A percentile compares a stretch with the other conserved stretches of the same genome.
Evolutionary conservation across 164 flowering plant species (phyloP).

Genomic region (Vitis riparia): DNA sequence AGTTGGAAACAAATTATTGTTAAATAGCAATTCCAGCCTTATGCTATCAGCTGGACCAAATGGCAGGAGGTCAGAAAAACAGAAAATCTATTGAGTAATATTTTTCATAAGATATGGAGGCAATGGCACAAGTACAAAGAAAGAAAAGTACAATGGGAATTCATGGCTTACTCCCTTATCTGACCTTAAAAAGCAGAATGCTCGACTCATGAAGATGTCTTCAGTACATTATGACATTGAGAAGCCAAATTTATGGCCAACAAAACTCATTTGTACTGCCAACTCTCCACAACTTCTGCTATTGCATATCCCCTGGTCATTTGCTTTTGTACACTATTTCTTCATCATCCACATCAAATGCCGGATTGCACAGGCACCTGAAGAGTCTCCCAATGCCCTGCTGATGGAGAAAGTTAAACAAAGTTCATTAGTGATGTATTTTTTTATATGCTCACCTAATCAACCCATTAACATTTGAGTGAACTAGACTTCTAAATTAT

Average conservation of each 20-base stretch:
- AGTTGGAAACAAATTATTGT: no score
- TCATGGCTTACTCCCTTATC: slow-evolving; percentile 11
- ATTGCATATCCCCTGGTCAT: slow-evolving; percentile 14
- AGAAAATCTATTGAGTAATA: not conserved
- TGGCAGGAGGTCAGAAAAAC: no score
- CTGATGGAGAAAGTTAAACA: not conserved
- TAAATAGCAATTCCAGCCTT: no score
- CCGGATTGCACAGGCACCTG: slow-evolving; percentile 94
- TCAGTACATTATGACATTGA: no score
- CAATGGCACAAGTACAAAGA: not conserved
- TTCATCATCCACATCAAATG: slow-evolving; percentile 88
- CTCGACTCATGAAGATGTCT: no score
- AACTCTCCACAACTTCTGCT: no score
- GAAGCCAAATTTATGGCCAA: no score
- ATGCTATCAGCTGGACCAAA: no score
- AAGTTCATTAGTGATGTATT: not conserved
- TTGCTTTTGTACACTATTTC: slow-evolving; percentile 78
- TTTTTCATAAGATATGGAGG: not conserved
- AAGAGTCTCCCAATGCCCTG: slow-evolving; percentile 97
- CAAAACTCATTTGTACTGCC: not conserved
- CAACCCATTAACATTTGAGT: no score
- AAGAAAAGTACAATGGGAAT: not conserved
- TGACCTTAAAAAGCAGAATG: not conserved
- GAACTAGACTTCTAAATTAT: no score
- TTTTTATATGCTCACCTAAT: no score